phyloP scores from a whole-genome alignment of 2,329 filamentous ascomycete genomes.

The Chrysoporthe deuterocubensis region DNA sequence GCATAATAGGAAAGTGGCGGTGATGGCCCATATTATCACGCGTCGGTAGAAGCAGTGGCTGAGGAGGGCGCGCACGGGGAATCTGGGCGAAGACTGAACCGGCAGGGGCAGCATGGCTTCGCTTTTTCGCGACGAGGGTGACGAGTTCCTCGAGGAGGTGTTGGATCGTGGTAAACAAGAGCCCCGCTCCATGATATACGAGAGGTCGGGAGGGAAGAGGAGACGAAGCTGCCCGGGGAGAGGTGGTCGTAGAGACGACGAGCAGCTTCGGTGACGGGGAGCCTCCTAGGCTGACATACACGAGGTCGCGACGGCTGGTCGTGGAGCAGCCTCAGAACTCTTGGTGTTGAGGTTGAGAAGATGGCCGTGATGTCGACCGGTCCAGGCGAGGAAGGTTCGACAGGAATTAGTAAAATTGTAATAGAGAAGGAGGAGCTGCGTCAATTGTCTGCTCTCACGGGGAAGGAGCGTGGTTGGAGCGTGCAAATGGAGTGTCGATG shows the following conservation, averaged over 20 bases:
- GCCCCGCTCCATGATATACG: constrained; percentile 23
- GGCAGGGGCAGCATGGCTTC: constrained; percentile 26
- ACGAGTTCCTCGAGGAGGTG: constrained; percentile 24
- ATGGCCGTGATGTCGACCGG: not conserved
- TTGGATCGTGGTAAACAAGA: constrained; percentile 21
- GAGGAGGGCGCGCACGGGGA: constrained; percentile 51
- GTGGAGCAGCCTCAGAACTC: not conserved
- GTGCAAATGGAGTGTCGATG: not conserved
- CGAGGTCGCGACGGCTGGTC: constrained; percentile 3
- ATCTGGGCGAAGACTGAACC: constrained; percentile 22
- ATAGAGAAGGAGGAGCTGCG: constrained; percentile 2
- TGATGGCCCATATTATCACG: constrained; percentile 55
- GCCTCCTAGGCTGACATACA: constrained; percentile 17
- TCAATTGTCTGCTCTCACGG: constrained; percentile 2
- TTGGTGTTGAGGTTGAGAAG: not conserved
- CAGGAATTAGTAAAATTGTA: not conserved
- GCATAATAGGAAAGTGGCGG: constrained; percentile 46
- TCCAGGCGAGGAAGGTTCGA: not conserved
- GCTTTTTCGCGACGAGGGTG: constrained; percentile 24
- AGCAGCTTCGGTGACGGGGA: constrained; percentile 22
- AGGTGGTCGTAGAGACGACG: constrained; percentile 1
- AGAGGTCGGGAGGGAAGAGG: not conserved
- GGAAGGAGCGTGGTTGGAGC: constrained; percentile 2
- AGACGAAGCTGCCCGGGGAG: constrained; percentile 20
- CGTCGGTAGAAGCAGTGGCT: constrained; percentile 57